A percentile compares a stretch with the other conserved stretches of the same genome.
Evolutionary conservation across 768 basidiomycete species (phyloP).

Genomic region (Mycena olivaceomarginata): DNA sequence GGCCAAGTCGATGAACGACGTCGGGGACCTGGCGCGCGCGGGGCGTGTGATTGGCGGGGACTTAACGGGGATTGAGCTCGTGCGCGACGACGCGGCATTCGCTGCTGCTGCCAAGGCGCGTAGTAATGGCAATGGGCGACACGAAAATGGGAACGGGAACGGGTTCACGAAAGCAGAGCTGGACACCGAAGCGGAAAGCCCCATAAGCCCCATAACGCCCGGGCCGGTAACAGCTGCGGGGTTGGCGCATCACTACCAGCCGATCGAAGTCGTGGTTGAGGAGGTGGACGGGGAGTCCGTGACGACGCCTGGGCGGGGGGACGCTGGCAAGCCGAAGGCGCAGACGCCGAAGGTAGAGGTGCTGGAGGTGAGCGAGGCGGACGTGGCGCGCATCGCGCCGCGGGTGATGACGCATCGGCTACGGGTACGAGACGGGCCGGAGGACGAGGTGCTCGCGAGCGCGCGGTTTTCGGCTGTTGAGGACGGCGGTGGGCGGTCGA

Average conservation of each 20-base stretch:
- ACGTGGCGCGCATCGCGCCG: conserved; percentile 84
- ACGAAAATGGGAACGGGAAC: conserved; percentile 31
- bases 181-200: conserved; percentile 34
- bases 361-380: conserved; percentile 83
- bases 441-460: conserved; percentile 82
- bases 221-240: conserved; percentile 5
- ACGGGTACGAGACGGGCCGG: conserved; percentile 79
- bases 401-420: conserved; percentile 86
- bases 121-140: neutral
- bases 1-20: conserved; percentile 75
- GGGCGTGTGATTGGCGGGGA: conserved; percentile 79
- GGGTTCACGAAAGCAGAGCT: conserved; percentile 36
- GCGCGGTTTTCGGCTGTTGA: conserved; percentile 72
- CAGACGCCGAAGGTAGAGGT: conserved; percentile 51
- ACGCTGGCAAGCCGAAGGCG: conserved; percentile 32
- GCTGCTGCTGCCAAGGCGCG: conserved; percentile 12
- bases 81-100: conserved; percentile 51
- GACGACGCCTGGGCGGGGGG: conserved; percentile 27
- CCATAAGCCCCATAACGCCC: neutral
- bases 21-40: conserved; percentile 80
- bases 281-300: conserved; percentile 37
- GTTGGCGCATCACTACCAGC: conserved; percentile 41
- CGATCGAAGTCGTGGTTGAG: conserved; percentile 42
- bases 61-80: conserved; percentile 75
- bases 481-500: conserved; percentile 54